A percentile compares a stretch with the other conserved stretches of the same genome.
These are phyloP conservation scores for Beauveria brongniartii DNA, from an alignment of 2,329 filamentous ascomycete genomes.

Conservation along the genomic window DNA sequence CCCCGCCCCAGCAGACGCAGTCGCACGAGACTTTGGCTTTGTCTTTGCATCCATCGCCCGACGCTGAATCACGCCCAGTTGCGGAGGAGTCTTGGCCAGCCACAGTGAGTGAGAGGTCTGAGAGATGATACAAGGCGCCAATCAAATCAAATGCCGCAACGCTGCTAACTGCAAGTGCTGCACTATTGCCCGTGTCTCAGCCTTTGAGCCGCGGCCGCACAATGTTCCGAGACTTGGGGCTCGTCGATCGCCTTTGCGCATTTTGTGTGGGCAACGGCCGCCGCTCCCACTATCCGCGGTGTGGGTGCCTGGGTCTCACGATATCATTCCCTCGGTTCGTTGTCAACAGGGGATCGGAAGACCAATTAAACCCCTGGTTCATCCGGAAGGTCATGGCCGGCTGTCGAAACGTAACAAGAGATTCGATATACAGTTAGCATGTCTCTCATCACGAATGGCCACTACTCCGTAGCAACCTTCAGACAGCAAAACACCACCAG, in stretches of 20 bases:
- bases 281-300: neutral
- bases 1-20: neutral
- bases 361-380: too few relatives aligned
- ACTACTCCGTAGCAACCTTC: neutral
- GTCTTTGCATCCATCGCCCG: neutral
- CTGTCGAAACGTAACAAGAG: too few relatives aligned
- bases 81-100: neutral
- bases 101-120: too few relatives aligned
- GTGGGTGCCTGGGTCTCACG: neutral
- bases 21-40: neutral
- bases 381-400: too few relatives aligned
- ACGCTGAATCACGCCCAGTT: slow-evolving; percentile 2
- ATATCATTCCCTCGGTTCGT: neutral
- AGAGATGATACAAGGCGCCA: neutral
- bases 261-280: neutral
- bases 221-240: neutral
- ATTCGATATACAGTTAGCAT: too few relatives aligned
- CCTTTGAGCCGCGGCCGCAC: neutral
- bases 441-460: too few relatives aligned
- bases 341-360: neutral
- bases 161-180: neutral
- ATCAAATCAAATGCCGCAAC: neutral
- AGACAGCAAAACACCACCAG: neutral
- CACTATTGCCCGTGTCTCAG: neutral
- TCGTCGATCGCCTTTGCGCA: neutral